phyloP scores from a whole-genome alignment of 257 asterid species.

The Rhazya stricta region DNA sequence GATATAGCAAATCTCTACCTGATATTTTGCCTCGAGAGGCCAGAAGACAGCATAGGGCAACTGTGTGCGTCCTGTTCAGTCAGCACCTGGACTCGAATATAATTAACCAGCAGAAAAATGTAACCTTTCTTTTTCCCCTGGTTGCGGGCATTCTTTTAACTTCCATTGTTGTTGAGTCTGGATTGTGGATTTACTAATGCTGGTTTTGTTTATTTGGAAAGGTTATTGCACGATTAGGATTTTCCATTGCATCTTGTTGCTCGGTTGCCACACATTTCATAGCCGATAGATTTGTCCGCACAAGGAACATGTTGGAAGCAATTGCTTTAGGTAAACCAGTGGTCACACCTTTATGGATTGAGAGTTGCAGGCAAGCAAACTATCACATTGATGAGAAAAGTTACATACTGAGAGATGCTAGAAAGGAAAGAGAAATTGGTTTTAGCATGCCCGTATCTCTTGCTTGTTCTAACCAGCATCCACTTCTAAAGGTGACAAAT shows the following conservation, averaged over 20 bases:
- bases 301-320: conserved; percentile 76
- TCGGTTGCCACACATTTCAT: conserved; percentile 74
- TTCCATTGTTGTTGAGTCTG: conserved; percentile 3
- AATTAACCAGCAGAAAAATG: conserved; percentile 61
- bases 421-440: conserved; percentile 70
- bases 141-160: not conserved
- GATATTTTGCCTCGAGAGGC: conserved; percentile 52
- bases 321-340: conserved; percentile 68
- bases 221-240: conserved; percentile 55
- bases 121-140: conserved; percentile 16
- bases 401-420: conserved; percentile 69
- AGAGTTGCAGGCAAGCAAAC: conserved; percentile 65
- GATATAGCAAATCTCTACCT: conserved; percentile 43
- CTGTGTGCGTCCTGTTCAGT: conserved; percentile 59
- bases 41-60: conserved; percentile 45
- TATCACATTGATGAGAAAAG: conserved; percentile 49
- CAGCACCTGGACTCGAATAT: conserved; percentile 51
- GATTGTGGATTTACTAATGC: not conserved
- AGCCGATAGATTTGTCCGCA: conserved; percentile 62
- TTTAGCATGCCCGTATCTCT: conserved; percentile 63
- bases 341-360: conserved; percentile 75
- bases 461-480: conserved; percentile 48
- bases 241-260: conserved; percentile 48
- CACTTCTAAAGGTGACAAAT: conserved; percentile 57
- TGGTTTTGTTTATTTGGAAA: conserved; percentile 25